These are phyloP conservation scores for Backusella morwellensis DNA, from an alignment of 192 early-diverging fungal species.

Conservation along the genomic window DNA sequence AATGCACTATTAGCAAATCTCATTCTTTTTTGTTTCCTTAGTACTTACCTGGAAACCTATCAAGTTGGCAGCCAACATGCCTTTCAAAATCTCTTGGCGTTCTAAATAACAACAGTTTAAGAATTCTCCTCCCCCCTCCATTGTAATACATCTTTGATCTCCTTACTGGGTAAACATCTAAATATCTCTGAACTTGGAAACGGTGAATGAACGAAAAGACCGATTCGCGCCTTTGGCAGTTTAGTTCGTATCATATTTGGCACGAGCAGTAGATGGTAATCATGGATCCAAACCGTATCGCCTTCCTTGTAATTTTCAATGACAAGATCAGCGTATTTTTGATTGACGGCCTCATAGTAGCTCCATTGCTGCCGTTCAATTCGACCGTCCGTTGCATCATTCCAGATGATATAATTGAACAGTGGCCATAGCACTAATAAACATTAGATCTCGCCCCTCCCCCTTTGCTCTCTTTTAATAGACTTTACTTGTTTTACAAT, in stretches of 20 bases:
- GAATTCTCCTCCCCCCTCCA: not conserved
- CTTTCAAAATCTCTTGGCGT: conserved; percentile 80
- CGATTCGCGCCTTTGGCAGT: conserved; percentile 82
- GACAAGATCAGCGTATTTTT: conserved; percentile 73
- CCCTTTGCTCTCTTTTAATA: no score
- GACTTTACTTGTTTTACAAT: conserved; percentile 84
- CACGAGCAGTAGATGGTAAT: conserved; percentile 93
- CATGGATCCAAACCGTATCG: conserved; percentile 95
- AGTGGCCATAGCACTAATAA: conserved; percentile 86
- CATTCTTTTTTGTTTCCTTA: not conserved
- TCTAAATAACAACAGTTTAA: conserved; percentile 32
- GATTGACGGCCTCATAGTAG: conserved; percentile 79
- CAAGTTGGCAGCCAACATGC: conserved; percentile 87
- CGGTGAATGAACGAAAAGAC: conserved; percentile 95
- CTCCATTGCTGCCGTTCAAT: conserved; percentile 69
- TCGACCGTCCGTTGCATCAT: conserved; percentile 67
- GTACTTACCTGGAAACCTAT: conserved; percentile 83
- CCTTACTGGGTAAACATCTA: conserved; percentile 77
- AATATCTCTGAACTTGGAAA: conserved; percentile 97
- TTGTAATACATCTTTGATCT: not conserved
- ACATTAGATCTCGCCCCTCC: not conserved
- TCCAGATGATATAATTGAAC: conserved; percentile 93
- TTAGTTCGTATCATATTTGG: conserved; percentile 79
- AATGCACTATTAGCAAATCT: not conserved
- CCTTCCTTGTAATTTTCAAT: conserved; percentile 68